phyloP scores from a whole-genome alignment of 148 eudicot species.

The Oxyria digyna region DNA sequence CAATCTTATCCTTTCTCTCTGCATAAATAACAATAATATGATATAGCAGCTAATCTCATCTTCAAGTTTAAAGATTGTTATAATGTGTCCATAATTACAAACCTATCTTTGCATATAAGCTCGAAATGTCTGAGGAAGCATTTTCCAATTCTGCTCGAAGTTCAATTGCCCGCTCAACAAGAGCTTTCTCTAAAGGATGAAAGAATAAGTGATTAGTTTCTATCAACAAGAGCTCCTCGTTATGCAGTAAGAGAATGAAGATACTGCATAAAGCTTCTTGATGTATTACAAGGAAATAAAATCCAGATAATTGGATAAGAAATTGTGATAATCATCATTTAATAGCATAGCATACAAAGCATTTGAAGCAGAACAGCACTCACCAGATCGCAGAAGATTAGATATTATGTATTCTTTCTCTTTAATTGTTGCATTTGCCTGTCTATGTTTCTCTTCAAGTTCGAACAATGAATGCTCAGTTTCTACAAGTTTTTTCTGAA shows the following conservation, averaged over 20 bases:
- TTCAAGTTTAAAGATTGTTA: not conserved
- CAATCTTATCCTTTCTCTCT: constrained; percentile 97
- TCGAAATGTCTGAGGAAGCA: constrained; percentile 85
- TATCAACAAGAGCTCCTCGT: not conserved
- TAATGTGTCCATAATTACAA: constrained; percentile 13
- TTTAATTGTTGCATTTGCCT: constrained; percentile 88
- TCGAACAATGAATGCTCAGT: constrained; percentile 78
- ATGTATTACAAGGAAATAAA: not conserved
- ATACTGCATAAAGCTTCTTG: not conserved
- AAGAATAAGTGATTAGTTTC: not conserved
- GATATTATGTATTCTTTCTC: constrained; percentile 86
- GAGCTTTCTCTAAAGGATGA: constrained; percentile 65
- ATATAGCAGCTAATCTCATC: constrained; percentile 9
- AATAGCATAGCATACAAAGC: not conserved
- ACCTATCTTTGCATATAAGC: constrained; percentile 88
- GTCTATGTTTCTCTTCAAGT: constrained; percentile 90
- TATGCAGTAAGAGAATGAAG: not conserved
- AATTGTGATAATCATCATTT: not conserved
- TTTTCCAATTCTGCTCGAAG: constrained; percentile 83
- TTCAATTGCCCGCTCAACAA: constrained; percentile 80
- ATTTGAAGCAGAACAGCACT: constrained; percentile 11
- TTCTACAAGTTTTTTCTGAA: constrained; percentile 84
- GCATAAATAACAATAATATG: constrained; percentile 11
- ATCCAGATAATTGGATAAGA: not conserved
- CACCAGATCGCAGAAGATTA: constrained; percentile 90